These are phyloP conservation scores for Globisporangium perplexum DNA, from an alignment of 352 stramenopile genomes.

Conservation along the genomic window DNA sequence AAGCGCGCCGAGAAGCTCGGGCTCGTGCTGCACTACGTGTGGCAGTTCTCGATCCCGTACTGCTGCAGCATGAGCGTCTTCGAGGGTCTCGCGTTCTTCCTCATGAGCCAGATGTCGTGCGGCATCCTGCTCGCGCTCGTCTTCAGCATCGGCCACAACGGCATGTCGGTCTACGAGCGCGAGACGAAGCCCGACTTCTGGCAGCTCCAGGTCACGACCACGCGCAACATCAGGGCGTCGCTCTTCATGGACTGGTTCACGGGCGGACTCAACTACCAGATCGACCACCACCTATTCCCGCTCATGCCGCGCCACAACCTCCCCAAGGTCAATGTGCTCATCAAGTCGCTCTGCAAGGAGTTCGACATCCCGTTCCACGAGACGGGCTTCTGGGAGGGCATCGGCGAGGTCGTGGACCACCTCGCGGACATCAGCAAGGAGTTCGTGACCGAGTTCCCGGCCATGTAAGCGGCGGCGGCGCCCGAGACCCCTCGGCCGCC, in stretches of 20 bases:
- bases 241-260: constrained; percentile 98
- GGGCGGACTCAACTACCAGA: constrained; percentile 97
- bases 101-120: constrained; percentile 85
- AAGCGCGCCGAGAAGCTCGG: constrained; percentile 71
- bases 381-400: constrained; percentile 90
- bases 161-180: constrained; percentile 97
- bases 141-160: constrained; percentile 98
- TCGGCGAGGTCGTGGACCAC: constrained; percentile 93
- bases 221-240: constrained; percentile 93
- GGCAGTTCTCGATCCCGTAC: constrained; percentile 85
- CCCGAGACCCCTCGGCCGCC: too few relatives aligned
- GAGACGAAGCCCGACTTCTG: constrained; percentile 96
- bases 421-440: constrained; percentile 91
- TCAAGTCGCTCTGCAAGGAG: constrained; percentile 97
- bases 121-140: constrained; percentile 95
- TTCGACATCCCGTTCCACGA: constrained; percentile 96
- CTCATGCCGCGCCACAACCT: constrained; percentile 96
- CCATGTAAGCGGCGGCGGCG: constrained; percentile 88
- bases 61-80: constrained; percentile 56
- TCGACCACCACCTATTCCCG: constrained; percentile 98
- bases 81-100: constrained; percentile 76
- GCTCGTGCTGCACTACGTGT: constrained; percentile 88
- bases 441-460: constrained; percentile 96
- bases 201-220: constrained; percentile 98
- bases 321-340: constrained; percentile 89